A percentile compares a stretch with the other conserved stretches of the same genome.
phyloP scores from a whole-genome alignment of 2,329 filamentous ascomycete species.

The Esteya vermicola region DNA sequence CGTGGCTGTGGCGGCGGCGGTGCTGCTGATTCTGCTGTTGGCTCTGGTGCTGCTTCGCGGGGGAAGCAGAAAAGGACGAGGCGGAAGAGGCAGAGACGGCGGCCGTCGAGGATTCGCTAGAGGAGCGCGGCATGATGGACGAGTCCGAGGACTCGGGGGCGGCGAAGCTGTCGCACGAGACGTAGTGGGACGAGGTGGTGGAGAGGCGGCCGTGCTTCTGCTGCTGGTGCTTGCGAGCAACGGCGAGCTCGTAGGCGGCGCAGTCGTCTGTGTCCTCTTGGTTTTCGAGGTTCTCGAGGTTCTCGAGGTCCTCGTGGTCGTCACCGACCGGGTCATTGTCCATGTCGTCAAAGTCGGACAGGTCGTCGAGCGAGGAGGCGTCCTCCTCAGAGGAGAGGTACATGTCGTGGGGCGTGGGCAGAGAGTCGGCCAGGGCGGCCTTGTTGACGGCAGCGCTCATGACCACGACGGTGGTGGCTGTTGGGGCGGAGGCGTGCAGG shows the following conservation, averaged over 20 bases:
- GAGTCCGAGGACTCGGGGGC: neutral
- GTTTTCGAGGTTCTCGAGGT: neutral
- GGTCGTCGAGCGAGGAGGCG: constrained; percentile 44
- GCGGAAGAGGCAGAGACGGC: neutral
- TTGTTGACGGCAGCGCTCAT: constrained; percentile 10
- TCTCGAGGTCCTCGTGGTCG: constrained; percentile 22
- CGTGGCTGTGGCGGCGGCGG: constrained; percentile 24
- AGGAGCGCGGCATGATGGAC: neutral
- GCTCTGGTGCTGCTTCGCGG: no score
- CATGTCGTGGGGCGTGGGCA: constrained; percentile 36
- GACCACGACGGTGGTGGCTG: no score
- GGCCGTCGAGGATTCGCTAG: constrained; percentile 12
- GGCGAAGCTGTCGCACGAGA: neutral
- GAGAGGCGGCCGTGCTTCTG: neutral
- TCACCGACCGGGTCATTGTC: constrained; percentile 28
- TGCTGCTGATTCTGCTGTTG: neutral
- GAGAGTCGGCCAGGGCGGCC: constrained; percentile 18
- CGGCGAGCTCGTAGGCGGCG: no score
- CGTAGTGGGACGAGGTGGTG: neutral
- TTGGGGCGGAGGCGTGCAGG: constrained; percentile 14
- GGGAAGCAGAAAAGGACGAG: no score
- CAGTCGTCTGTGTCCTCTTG: no score
- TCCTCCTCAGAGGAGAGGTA: constrained; percentile 56
- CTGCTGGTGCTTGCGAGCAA: no score
- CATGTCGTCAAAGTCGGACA: constrained; percentile 33